Conservation (phyloP, 768 basidiomycete species). For the Phanerochaete carnosa region DNA sequence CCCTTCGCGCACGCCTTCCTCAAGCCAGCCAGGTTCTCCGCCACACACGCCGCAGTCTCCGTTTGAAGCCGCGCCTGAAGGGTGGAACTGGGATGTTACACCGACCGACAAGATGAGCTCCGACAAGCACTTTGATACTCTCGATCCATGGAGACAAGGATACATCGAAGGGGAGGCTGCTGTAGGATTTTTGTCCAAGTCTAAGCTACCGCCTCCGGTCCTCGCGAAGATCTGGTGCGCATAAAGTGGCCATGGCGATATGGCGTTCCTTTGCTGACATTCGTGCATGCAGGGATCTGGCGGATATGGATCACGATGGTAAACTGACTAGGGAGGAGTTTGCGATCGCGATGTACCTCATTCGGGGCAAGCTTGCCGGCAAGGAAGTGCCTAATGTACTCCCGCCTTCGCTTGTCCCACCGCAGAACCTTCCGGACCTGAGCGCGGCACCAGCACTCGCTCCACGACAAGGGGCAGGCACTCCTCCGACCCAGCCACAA, state of each 20-base stretch:
- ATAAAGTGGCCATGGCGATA: background rate
- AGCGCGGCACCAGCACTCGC: background rate
- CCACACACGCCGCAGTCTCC: background rate
- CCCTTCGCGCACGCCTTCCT: background rate
- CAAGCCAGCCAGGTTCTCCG: background rate
- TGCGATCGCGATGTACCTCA: conserved; percentile 92
- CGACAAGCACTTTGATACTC: conserved; percentile 10
- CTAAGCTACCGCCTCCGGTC: conserved; percentile 1
- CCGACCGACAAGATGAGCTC: conserved; percentile 7
- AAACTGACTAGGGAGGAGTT: conserved; percentile 84
- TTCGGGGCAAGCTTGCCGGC: conserved; percentile 79
- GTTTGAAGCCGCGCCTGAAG: background rate
- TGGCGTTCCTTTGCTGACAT: background rate
- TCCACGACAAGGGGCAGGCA: background rate
- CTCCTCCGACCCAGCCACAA: background rate
- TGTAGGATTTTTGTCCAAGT: conserved; percentile 11
- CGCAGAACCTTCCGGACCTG: background rate
- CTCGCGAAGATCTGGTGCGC: conserved; percentile 12
- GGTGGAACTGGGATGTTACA: conserved; percentile 8
- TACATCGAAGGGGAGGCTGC: conserved; percentile 13
- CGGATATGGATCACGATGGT: conserved; percentile 84
- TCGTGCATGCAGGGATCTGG: conserved; percentile 67
- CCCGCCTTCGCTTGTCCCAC: conserved; percentile 5
- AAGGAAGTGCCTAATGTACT: background rate
- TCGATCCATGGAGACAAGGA: conserved; percentile 14